A percentile compares a stretch with the other conserved stretches of the same genome.
phyloP scores from a whole-genome alignment of 495 filamentous ascomycete species.

The Cercophora scortea region DNA sequence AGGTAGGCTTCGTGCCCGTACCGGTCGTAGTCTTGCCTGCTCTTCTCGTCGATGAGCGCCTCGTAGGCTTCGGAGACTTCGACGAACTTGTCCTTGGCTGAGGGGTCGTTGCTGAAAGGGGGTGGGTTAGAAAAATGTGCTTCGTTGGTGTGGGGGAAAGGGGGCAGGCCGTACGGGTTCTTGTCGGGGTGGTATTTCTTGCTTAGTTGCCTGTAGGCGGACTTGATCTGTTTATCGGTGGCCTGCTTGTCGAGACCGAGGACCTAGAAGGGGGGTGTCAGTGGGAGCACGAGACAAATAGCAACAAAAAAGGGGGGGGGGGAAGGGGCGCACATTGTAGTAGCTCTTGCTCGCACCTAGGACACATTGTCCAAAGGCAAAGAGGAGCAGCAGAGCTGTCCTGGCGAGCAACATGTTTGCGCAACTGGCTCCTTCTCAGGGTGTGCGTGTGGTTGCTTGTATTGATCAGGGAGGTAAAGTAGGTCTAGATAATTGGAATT shows the following conservation, averaged over 20 bases:
- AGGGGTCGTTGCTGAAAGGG: constrained; percentile 42
- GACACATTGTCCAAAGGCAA: constrained; percentile 36
- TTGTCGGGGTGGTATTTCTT: constrained; percentile 98
- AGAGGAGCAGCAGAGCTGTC: constrained; percentile 34
- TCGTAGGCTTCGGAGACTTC: constrained; percentile 96
- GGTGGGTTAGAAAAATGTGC: not conserved
- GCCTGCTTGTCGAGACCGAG: constrained; percentile 76
- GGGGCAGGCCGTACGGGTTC: constrained; percentile 69
- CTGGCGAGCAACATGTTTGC: constrained; percentile 32
- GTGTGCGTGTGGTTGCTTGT: too few relatives aligned
- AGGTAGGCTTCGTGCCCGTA: constrained; percentile 87
- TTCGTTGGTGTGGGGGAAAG: not conserved
- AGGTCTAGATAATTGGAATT: too few relatives aligned
- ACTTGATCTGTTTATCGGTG: constrained; percentile 86
- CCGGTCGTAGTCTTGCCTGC: constrained; percentile 89
- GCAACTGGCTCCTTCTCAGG: not conserved
- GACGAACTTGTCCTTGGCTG: constrained; percentile 87
- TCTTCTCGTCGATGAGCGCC: constrained; percentile 71
- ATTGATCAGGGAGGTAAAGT: too few relatives aligned
- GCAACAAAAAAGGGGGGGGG: not conserved
- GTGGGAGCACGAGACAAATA: constrained; percentile 4
- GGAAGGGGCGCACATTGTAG: constrained; percentile 58
- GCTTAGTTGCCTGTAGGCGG: constrained; percentile 86
- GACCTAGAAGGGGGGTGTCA: constrained; percentile 38
- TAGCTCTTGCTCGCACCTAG: constrained; percentile 60